phyloP scores from a whole-genome alignment of 768 basidiomycete species.

The Strobilomyces echinocephalus region DNA sequence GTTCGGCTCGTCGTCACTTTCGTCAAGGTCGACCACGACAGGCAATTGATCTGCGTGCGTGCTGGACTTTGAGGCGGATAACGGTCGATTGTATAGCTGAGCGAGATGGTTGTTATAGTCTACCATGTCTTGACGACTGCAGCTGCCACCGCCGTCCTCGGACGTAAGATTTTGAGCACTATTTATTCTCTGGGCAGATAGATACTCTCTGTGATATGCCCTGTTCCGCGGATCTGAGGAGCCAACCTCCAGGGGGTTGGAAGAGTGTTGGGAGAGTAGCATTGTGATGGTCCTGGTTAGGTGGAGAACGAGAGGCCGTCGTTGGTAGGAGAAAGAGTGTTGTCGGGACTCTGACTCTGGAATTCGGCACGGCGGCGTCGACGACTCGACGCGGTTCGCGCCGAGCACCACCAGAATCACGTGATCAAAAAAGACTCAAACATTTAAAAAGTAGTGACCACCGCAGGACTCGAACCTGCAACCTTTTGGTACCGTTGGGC shows the following conservation, averaged over 20 bases:
- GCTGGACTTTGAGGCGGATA: slow-evolving; percentile 19
- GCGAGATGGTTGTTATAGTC: slow-evolving; percentile 51
- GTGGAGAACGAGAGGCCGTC: neutral
- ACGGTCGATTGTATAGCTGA: slow-evolving; percentile 34
- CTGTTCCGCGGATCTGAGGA: slow-evolving; percentile 56
- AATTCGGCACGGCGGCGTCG: no score
- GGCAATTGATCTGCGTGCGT: slow-evolving; percentile 23
- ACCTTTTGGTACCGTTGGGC: slow-evolving; percentile 80
- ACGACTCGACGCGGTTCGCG: slow-evolving; percentile 9
- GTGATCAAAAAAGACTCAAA: slow-evolving; percentile 7
- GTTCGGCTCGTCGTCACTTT: slow-evolving; percentile 37
- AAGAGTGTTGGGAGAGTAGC: slow-evolving; percentile 64
- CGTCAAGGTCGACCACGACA: slow-evolving; percentile 43
- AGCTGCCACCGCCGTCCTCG: slow-evolving; percentile 47
- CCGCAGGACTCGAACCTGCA: slow-evolving; percentile 97
- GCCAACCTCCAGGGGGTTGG: slow-evolving; percentile 66
- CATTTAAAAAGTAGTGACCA: slow-evolving; percentile 48
- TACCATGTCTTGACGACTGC: slow-evolving; percentile 36
- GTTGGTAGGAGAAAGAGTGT: neutral
- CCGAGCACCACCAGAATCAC: slow-evolving; percentile 16
- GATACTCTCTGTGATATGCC: slow-evolving; percentile 38
- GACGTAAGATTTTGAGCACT: slow-evolving; percentile 37
- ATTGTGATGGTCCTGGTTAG: slow-evolving; percentile 13
- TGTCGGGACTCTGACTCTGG: no score
- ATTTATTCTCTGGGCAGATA: slow-evolving; percentile 32